Base-by-base conservation (phyloP, 1,139 yeast species). In the Lodderomyces parapsilosis region DNA sequence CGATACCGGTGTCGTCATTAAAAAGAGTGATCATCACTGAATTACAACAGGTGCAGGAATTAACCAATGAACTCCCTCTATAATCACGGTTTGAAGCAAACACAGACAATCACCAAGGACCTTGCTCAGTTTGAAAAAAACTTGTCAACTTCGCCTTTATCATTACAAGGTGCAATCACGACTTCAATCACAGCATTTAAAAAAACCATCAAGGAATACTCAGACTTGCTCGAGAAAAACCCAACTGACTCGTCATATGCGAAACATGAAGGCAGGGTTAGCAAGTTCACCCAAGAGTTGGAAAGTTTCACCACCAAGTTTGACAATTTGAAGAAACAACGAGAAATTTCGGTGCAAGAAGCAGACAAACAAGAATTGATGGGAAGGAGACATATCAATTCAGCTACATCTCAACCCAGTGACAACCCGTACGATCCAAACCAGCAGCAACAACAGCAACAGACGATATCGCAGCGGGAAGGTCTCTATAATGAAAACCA, bases 21-120 rank as follows among this genome's bases (percentile, higher is more conserved):
- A 11, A n/a, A n/a, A n/a, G n/a, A n/a, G n/a, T n/a, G n/a, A n/a
- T n/a, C n/a, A n/a, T n/a, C n/a, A n/a, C n/a, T n/a, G n/a, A n/a
- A n/a, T n/a, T n/a, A n/a, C n/a, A n/a, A n/a, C n/a, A n/a, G n/a
- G n/a, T n/a, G n/a, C 14, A 14, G 27, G 17, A 27, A 15, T 36
- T 23, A 18, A 33, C 23, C 4, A n/a, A 65, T 65, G 96, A 89
- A 89, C 65, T 82, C 96, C 23, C 70, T 90, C 42, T 89, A 86
- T 65, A 91, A 88, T 65, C 96, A 88, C 63, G 96, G 96, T 8
- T 74, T 86, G 47, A 89, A 88, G 62, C 96, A 90, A 64, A 80
- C 90, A 33, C 88, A 81, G 55, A 74, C 83, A 33, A 66, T 91
- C 43, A 78, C 81, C 48, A 78, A 78, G 50, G 96, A 90, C 55